Percentiles rank a stretch among this genome's conserved stretches.
These are phyloP conservation scores for Verticillium longisporum DNA, from an alignment of 2,329 filamentous ascomycete genomes.

Conservation along the genomic window DNA sequence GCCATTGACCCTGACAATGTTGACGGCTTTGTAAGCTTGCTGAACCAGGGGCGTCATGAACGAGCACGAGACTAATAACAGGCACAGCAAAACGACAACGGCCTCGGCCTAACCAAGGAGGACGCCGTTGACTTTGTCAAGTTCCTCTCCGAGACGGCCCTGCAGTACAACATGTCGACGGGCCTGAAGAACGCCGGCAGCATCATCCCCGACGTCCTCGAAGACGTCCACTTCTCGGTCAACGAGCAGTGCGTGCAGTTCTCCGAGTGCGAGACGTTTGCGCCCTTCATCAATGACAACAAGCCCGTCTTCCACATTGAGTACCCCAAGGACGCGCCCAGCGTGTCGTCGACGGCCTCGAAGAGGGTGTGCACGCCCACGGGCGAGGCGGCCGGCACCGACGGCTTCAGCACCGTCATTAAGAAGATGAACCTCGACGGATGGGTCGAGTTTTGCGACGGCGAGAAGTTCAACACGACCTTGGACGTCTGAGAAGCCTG, in stretches of 20 bases:
- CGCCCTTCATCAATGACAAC: conserved; percentile 47
- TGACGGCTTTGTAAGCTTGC: conserved; percentile 49
- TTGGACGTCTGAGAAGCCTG: background rate
- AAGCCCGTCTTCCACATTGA: conserved; percentile 72
- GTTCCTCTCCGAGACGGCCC: conserved; percentile 51
- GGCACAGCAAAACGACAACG: conserved; percentile 50
- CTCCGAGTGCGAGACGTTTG: conserved; percentile 51
- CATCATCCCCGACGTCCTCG: conserved; percentile 44
- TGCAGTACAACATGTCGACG: conserved; percentile 47
- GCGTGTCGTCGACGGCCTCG: conserved; percentile 24
- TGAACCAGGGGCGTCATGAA: background rate
- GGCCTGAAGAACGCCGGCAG: conserved; percentile 63
- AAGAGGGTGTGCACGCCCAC: conserved; percentile 33
- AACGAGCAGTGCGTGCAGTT: conserved; percentile 64
- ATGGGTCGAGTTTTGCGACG: conserved; percentile 52
- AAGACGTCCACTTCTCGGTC: conserved; percentile 56
- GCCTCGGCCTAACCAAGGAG: conserved; percentile 47
- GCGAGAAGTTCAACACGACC: conserved; percentile 19
- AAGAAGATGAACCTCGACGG: conserved; percentile 59
- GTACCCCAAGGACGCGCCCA: conserved; percentile 48
- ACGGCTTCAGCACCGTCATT: conserved; percentile 55
- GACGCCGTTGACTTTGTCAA: conserved; percentile 53
- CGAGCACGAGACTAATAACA: background rate
- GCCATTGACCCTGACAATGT: conserved; percentile 68
- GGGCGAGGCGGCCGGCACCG: conserved; percentile 30